These are phyloP conservation scores for Dioscorea cayenensis DNA, from an alignment of 116 monocot species.

Conservation along the genomic window DNA sequence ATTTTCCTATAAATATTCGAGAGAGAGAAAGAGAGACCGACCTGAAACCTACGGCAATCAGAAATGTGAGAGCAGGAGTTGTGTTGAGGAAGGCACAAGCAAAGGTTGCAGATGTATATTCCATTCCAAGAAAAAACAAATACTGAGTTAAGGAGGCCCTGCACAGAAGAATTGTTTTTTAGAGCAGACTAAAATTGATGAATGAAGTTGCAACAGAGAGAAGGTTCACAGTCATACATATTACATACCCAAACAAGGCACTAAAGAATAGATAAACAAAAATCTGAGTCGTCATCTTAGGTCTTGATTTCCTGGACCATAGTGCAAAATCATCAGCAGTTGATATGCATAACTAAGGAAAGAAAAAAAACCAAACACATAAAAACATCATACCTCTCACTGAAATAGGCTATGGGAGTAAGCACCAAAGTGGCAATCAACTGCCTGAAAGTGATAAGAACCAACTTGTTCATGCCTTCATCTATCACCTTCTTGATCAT, in stretches of 20 bases:
- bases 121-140: slow-evolving; percentile 59
- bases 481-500: slow-evolving; percentile 56
- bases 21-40: slow-evolving; percentile 11
- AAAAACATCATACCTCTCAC: slow-evolving; percentile 43
- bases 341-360: not conserved
- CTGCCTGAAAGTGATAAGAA: slow-evolving; percentile 63
- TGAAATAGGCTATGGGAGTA: slow-evolving; percentile 60
- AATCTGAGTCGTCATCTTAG: slow-evolving; percentile 49
- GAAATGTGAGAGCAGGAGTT: slow-evolving; percentile 70
- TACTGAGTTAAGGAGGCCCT: slow-evolving; percentile 72
- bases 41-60: slow-evolving; percentile 55
- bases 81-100: slow-evolving; percentile 81
- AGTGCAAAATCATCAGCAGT: not conserved
- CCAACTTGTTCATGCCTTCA: slow-evolving; percentile 49
- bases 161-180: not conserved
- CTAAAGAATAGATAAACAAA: slow-evolving; percentile 42
- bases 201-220: not conserved
- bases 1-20: not conserved
- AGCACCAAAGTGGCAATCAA: slow-evolving; percentile 59
- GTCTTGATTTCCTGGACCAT: slow-evolving; percentile 40
- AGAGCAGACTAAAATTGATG: not conserved
- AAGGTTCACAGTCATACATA: slow-evolving; percentile 7
- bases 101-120: slow-evolving; percentile 70
- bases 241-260: slow-evolving; percentile 51
- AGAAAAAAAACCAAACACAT: not conserved